phyloP scores from a whole-genome alignment of 2,329 filamentous ascomycete genomes.

The Claviceps pazoutovae region DNA sequence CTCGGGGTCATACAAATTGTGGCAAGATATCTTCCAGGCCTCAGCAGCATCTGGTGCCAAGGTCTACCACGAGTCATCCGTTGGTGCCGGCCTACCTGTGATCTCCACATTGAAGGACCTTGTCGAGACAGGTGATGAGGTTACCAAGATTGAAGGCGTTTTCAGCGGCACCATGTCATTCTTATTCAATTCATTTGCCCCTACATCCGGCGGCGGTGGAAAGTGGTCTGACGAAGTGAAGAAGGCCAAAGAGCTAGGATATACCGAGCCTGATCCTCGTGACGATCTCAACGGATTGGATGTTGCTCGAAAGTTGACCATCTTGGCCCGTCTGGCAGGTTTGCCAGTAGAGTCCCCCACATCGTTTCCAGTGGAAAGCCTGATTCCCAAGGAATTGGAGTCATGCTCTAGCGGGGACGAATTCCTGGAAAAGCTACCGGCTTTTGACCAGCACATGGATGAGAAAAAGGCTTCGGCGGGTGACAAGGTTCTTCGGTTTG shows the following conservation, averaged over 20 bases:
- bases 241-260: slow-evolving; percentile 85
- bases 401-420: slow-evolving; percentile 63
- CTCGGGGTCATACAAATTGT: slow-evolving; percentile 64
- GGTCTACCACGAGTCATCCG: slow-evolving; percentile 89
- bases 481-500: slow-evolving; percentile 83
- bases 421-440: slow-evolving; percentile 67
- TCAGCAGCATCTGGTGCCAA: slow-evolving; percentile 59
- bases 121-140: slow-evolving; percentile 83
- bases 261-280: slow-evolving; percentile 77
- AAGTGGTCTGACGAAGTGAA: slow-evolving; percentile 85
- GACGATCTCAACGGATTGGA: slow-evolving; percentile 81
- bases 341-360: slow-evolving; percentile 71
- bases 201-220: slow-evolving; percentile 56
- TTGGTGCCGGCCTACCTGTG: slow-evolving; percentile 84
- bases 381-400: slow-evolving; percentile 82
- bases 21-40: slow-evolving; percentile 73
- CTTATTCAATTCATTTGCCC: slow-evolving; percentile 94
- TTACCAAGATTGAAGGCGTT: slow-evolving; percentile 88
- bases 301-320: slow-evolving; percentile 91
- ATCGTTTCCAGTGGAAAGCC: slow-evolving; percentile 81
- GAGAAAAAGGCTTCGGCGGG: slow-evolving; percentile 72
- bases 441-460: slow-evolving; percentile 85
- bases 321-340: slow-evolving; percentile 75
- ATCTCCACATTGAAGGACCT: slow-evolving; percentile 89
- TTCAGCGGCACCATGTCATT: slow-evolving; percentile 98